These are phyloP conservation scores for Scenedesmus sp. DNA, from an alignment of 163 green algal genomes.

Conservation along the genomic window DNA sequence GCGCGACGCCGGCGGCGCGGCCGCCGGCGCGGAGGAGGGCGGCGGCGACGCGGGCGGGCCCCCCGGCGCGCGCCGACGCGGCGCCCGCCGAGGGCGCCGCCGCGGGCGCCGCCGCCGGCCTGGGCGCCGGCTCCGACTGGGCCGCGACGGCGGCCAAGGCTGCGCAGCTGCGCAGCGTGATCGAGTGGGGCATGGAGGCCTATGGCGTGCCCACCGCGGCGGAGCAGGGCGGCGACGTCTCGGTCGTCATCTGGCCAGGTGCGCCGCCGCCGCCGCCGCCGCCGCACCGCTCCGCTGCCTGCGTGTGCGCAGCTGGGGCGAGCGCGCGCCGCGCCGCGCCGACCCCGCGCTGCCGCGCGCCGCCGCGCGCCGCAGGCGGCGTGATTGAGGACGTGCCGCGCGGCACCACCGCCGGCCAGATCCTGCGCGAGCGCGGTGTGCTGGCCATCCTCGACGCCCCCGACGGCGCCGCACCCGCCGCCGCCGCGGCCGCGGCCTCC, in stretches of 20 bases:
- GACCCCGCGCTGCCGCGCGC: not conserved
- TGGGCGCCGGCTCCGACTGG: constrained; percentile 18
- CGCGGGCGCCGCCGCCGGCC: too few relatives aligned
- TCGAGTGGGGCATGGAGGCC: constrained; percentile 73
- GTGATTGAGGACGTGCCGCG: constrained; percentile 68
- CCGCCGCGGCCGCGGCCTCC: not conserved
- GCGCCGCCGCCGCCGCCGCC: too few relatives aligned
- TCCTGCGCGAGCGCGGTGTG: constrained; percentile 48
- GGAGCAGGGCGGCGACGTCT: constrained; percentile 58
- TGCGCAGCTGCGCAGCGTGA: constrained; percentile 70
- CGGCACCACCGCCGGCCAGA: constrained; percentile 74
- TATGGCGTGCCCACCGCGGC: constrained; percentile 43
- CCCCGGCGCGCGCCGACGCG: constrained; percentile 46
- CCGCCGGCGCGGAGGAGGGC: not conserved
- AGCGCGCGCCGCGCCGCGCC: too few relatives aligned
- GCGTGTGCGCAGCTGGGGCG: too few relatives aligned
- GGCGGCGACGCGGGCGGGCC: too few relatives aligned
- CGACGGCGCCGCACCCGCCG: not conserved
- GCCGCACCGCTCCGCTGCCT: too few relatives aligned
- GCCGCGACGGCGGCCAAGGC: constrained; percentile 37
- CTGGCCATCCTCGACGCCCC: constrained; percentile 23
- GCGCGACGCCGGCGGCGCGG: not conserved
- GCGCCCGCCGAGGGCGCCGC: not conserved
- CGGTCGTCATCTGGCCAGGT: constrained; percentile 79
- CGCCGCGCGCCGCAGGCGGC: constrained; percentile 20